These are phyloP conservation scores for Tolypocladium tundrense DNA, from an alignment of 2,329 filamentous ascomycete genomes.

Conservation along the genomic window DNA sequence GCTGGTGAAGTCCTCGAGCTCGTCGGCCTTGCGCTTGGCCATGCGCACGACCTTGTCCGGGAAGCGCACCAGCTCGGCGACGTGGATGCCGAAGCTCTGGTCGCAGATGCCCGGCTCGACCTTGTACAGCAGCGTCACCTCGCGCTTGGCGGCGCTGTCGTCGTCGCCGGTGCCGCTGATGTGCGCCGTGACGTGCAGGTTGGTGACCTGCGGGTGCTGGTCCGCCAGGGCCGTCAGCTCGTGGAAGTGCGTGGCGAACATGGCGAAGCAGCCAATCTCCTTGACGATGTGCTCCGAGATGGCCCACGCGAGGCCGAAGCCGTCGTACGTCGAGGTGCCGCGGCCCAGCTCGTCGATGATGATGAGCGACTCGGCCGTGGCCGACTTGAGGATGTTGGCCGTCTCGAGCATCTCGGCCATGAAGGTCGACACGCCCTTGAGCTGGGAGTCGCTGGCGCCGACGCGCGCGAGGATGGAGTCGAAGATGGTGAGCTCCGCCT, in stretches of 20 bases:
- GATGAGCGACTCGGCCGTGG: constrained; percentile 88
- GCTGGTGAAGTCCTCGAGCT: constrained; percentile 87
- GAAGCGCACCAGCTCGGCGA: constrained; percentile 92
- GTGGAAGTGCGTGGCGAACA: constrained; percentile 98
- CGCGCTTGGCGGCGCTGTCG: constrained; percentile 45
- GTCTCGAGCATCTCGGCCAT: constrained; percentile 99
- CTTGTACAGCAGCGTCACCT: constrained; percentile 94
- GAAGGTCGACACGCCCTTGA: constrained; percentile 96
- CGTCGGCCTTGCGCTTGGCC: constrained; percentile 98
- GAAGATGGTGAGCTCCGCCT: constrained; percentile 89
- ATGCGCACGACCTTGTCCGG: constrained; percentile 96
- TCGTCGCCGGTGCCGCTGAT: constrained; percentile 48
- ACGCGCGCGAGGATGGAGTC: constrained; percentile 95
- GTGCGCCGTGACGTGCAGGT: constrained; percentile 92
- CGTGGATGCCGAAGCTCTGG: constrained; percentile 96
- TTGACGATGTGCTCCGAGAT: constrained; percentile 96
- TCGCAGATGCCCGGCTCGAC: constrained; percentile 93
- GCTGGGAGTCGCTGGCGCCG: constrained; percentile 88
- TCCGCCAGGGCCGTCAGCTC: constrained; percentile 88
- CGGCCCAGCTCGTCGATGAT: constrained; percentile 97
- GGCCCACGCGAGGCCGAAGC: constrained; percentile 97
- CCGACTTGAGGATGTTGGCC: constrained; percentile 94
- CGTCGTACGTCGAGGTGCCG: constrained; percentile 95
- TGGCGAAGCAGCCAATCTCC: constrained; percentile 85
- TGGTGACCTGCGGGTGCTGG: constrained; percentile 77